Percentiles rank a stretch among this genome's conserved stretches.
Conservation (phyloP, 2,329 filamentous ascomycete genomes). For the Coniochaeta sp. region DNA sequence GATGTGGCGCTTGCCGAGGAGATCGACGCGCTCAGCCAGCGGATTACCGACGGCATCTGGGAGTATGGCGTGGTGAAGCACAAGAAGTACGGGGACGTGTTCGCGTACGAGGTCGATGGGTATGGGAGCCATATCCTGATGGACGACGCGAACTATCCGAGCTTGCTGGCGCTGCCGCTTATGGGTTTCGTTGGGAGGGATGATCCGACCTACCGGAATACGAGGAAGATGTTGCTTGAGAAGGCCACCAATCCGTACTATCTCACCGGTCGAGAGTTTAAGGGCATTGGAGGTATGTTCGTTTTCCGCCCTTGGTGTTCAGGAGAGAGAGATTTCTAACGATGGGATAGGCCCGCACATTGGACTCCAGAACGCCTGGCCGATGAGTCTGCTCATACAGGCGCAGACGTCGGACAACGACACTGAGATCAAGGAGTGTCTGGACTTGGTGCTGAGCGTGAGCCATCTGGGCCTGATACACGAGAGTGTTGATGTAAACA, state of each 20-base stretch:
- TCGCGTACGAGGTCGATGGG: conserved; percentile 83
- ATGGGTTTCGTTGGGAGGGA: conserved; percentile 64
- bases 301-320: neutral
- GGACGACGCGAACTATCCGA: conserved; percentile 87
- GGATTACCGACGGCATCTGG: conserved; percentile 71
- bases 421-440: conserved; percentile 67
- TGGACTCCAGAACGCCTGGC: conserved; percentile 88
- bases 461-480: conserved; percentile 77
- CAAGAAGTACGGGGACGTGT: conserved; percentile 68
- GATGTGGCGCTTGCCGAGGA: conserved; percentile 42
- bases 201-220: conserved; percentile 78
- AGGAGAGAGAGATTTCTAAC: neutral
- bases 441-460: conserved; percentile 68
- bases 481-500: conserved; percentile 83
- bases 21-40: conserved; percentile 51
- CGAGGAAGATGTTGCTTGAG: conserved; percentile 67
- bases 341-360: conserved; percentile 52
- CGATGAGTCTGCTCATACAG: conserved; percentile 89
- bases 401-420: conserved; percentile 84
- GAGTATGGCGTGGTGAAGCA: conserved; percentile 77
- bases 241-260: conserved; percentile 83
- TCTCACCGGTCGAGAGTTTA: conserved; percentile 67
- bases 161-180: conserved; percentile 68
- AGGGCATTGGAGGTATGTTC: conserved; percentile 74
- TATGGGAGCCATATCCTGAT: conserved; percentile 78